A percentile compares a stretch with the other conserved stretches of the same genome.
Evolutionary conservation across 208 protist species (phyloP).

Genomic region (Crithidia brevicula): DNA sequence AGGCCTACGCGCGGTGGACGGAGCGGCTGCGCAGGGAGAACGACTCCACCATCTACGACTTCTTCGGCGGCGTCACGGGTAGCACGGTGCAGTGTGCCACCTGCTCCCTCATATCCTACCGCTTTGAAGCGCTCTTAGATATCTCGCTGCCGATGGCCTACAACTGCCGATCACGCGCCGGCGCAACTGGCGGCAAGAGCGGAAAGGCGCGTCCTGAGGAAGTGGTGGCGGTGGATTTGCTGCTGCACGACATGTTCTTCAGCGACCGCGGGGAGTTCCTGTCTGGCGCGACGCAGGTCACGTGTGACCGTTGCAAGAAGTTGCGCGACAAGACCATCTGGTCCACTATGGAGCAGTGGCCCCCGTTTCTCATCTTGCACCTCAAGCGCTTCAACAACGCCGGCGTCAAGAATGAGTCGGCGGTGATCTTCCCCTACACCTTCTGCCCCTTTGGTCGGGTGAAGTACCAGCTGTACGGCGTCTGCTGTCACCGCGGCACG

Average conservation of each 20-base stretch:
- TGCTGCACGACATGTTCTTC: constrained; percentile 57
- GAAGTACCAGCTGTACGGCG: constrained; percentile 72
- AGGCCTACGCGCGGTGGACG: constrained; percentile 60
- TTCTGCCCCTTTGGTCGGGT: constrained; percentile 42
- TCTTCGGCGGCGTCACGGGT: constrained; percentile 75
- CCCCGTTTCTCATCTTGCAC: constrained; percentile 75
- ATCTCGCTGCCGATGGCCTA: constrained; percentile 69
- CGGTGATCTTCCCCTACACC: constrained; percentile 61
- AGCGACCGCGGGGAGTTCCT: constrained; percentile 63
- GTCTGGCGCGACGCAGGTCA: constrained; percentile 58
- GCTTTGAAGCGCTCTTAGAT: constrained; percentile 83
- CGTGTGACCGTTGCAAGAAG: constrained; percentile 68
- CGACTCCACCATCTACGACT: constrained; percentile 79
- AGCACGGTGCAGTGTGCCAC: constrained; percentile 52
- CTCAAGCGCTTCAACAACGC: constrained; percentile 80
- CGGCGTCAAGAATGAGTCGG: constrained; percentile 60
- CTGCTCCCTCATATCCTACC: constrained; percentile 56
- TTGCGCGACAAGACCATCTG: constrained; percentile 50
- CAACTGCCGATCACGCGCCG: constrained; percentile 14
- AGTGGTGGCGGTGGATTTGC: constrained; percentile 34
- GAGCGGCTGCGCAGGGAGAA: constrained; percentile 48
- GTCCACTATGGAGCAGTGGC: constrained; percentile 59
- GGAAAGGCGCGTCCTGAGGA: constrained; percentile 1
- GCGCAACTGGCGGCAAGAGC: neutral
- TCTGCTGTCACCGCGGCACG: constrained; percentile 77